A percentile compares a stretch with the other conserved stretches of the same genome.
Evolutionary conservation across 495 filamentous ascomycete species (phyloP).

Genomic region (Chaetomium tenue): DNA sequence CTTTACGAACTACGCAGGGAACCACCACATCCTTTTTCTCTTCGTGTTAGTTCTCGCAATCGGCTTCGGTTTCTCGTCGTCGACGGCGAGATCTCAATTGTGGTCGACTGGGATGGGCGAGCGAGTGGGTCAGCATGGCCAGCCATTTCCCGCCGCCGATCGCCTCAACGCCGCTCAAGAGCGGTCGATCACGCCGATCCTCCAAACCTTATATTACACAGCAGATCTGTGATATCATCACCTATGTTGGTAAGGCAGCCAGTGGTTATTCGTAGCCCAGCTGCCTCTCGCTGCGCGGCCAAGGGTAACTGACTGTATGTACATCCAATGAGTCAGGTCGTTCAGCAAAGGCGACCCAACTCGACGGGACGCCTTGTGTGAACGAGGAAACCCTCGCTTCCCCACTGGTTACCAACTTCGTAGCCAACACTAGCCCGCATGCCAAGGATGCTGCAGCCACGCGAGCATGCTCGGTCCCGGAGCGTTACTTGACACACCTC

Average conservation of each 20-base stretch:
- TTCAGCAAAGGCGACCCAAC: too few species aligned
- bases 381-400: too few species aligned
- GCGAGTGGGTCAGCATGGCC: background rate
- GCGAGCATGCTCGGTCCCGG: background rate
- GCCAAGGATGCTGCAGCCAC: background rate
- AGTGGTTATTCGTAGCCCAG: too few species aligned
- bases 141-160: background rate
- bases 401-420: too few species aligned
- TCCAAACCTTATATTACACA: background rate
- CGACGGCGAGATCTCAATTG: background rate
- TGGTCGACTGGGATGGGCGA: background rate
- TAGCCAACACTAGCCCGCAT: background rate
- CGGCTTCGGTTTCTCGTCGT: background rate
- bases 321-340: too few species aligned
- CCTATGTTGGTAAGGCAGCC: background rate
- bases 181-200: slow-evolving; percentile 15
- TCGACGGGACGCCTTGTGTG: too few species aligned
- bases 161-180: background rate
- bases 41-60: background rate
- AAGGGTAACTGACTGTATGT: too few species aligned
- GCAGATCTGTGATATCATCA: background rate
- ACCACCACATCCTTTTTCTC: background rate
- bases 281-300: too few species aligned
- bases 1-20: too few species aligned
- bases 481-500: background rate